Evolutionary conservation across 2,329 filamentous ascomycete species (phyloP), one percentile per base, ranked within the genome.

Genomic region (Paramyrothecium sp.): DNA sequence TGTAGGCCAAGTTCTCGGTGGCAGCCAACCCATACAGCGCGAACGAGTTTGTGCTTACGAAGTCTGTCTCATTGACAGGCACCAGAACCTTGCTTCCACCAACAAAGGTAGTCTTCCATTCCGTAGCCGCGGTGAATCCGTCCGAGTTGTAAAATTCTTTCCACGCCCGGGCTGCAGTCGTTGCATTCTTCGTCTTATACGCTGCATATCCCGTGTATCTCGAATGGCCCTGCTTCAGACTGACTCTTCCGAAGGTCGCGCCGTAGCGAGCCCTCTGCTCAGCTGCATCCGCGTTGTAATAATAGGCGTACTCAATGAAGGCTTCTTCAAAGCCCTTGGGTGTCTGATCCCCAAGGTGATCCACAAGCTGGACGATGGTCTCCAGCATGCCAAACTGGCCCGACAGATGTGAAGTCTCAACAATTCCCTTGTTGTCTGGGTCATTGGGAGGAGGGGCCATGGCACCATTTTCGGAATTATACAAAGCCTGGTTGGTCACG

Each of bases 301-400:
- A 85, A 65, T 80, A 80, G 63, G 81, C 84, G 68, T 87, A 87
- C 52, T 86, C 83, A 2, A 86, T 69, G 78, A 83, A 87, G 0
- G 78, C 81, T 8, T 79, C 67, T 51, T 80, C 73, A 65, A 87
- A 85, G 0, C 76, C 77, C 10, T 72, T 62, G 0, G 83, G 81
- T 0, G 77, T 59, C 2, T 78, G 74, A 1, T 74, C 71, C 2
- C 73, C 77, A 16, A 75, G 77, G 63, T 81, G 78, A 49, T 83
- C 76, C 2, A 82, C 71, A 1, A 84, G 62, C 59, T 87, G 83
- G 0, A 83, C 78, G 10, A 84, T 73, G 1, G 86, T 81, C 65
- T 87, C 84, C 0, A 80, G 74, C 0, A 86, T 71, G 2, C 85
- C 84, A 59, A 88, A 87, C 5, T 85, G 78, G 8, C 81, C 81